Evolutionary conservation across 2,329 filamentous ascomycete species (phyloP).

Genomic region (Aspergillus sp.): DNA sequence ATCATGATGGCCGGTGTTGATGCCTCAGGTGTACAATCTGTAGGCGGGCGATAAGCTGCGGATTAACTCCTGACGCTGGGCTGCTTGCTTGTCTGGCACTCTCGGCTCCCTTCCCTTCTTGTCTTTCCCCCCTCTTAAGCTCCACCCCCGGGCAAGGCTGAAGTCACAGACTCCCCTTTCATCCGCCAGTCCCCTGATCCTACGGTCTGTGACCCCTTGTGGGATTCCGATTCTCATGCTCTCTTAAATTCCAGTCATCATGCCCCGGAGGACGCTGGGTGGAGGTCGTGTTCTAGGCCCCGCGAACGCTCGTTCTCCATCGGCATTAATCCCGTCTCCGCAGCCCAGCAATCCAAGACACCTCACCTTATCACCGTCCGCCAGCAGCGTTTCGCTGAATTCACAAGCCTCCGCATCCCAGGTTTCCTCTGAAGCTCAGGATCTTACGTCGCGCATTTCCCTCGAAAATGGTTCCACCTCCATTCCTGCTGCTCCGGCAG

Average conservation of each 20-base stretch:
- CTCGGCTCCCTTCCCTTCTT: conserved; percentile 1
- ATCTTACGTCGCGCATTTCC: conserved; percentile 79
- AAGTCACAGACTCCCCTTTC: conserved; percentile 1
- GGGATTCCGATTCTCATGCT: conserved; percentile 36
- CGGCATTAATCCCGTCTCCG: conserved; percentile 48
- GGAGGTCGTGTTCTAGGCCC: conserved; percentile 89
- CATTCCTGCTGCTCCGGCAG: conserved; percentile 51
- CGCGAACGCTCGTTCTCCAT: conserved; percentile 77
- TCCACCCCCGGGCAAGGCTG: conserved; percentile 10
- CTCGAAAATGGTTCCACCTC: conserved; percentile 61
- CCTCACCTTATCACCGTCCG: conserved; percentile 57
- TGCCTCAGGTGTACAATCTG: conserved; percentile 16
- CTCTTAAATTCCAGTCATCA: conserved; percentile 48
- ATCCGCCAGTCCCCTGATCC: background rate
- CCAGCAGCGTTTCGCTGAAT: conserved; percentile 75
- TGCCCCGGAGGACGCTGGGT: conserved; percentile 85
- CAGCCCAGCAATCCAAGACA: conserved; percentile 46
- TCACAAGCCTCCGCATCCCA: conserved; percentile 75
- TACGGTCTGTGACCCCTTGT: conserved; percentile 15
- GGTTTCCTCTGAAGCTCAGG: conserved; percentile 70
- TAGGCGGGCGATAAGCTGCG: conserved; percentile 10
- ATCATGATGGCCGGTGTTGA: background rate
- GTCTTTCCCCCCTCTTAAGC: conserved; percentile 7
- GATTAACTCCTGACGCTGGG: conserved; percentile 16
- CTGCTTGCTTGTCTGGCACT: conserved; percentile 3